These are phyloP conservation scores for Lachnellula arida DNA, from an alignment of 2,329 filamentous ascomycete species.

Conservation along the genomic window DNA sequence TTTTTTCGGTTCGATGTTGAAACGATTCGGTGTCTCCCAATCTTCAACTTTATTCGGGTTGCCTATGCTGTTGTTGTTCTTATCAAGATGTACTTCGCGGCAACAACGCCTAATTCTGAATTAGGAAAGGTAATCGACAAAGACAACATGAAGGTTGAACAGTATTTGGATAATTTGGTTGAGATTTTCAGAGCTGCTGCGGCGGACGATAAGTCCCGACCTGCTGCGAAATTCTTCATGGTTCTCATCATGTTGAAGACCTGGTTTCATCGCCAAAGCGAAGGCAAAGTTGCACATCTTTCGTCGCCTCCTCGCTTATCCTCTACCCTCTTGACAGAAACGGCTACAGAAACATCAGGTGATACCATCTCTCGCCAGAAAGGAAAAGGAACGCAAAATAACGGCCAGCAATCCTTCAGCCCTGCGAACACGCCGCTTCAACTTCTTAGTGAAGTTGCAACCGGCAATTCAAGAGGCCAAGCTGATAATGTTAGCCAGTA, in stretches of 20 bases:
- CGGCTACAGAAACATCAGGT: not conserved
- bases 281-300: slow-evolving; percentile 18
- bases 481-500: slow-evolving; percentile 21
- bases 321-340: slow-evolving; percentile 1
- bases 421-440: slow-evolving; percentile 35
- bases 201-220: slow-evolving; percentile 57
- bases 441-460: slow-evolving; percentile 38
- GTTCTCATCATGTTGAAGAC: slow-evolving; percentile 65
- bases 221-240: slow-evolving; percentile 65
- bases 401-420: slow-evolving; percentile 25
- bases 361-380: slow-evolving; percentile 8
- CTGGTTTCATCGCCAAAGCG: slow-evolving; percentile 44
- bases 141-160: slow-evolving; percentile 59
- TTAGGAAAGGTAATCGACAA: slow-evolving; percentile 66
- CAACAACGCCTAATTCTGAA: slow-evolving; percentile 57
- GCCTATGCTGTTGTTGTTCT: slow-evolving; percentile 54
- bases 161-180: slow-evolving; percentile 66
- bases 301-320: not conserved
- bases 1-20: slow-evolving; percentile 45
- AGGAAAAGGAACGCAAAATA: slow-evolving; percentile 14
- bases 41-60: slow-evolving; percentile 47
- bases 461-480: slow-evolving; percentile 30
- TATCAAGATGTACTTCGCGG: slow-evolving; percentile 57
- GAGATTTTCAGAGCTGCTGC: slow-evolving; percentile 62
- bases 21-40: slow-evolving; percentile 45